phyloP scores from a whole-genome alignment of 352 stramenopile genomes.

The Thalassiosira hispida region DNA sequence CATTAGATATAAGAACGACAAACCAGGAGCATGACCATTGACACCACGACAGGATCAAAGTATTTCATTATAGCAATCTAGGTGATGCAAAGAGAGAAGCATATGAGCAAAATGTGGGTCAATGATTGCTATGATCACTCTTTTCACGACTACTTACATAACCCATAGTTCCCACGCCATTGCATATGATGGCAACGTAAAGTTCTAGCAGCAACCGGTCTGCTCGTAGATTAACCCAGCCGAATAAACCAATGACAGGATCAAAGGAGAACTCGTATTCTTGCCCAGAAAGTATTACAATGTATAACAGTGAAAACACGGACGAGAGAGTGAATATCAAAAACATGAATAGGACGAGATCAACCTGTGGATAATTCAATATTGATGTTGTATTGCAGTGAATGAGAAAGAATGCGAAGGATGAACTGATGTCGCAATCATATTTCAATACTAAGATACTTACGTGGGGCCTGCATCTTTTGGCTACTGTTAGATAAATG shows the following conservation, averaged over 20 bases:
- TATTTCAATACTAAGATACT: no score
- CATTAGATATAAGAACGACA: no score
- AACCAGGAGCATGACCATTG: slow-evolving; percentile 81
- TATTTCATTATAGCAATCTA: slow-evolving; percentile 91
- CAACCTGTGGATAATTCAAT: no score
- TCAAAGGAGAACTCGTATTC: slow-evolving; percentile 84
- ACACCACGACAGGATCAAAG: slow-evolving; percentile 91
- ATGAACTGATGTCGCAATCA: no score
- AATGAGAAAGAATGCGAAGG: no score
- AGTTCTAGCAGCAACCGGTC: slow-evolving; percentile 84
- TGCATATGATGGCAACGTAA: slow-evolving; percentile 89
- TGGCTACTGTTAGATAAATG: slow-evolving; percentile 46
- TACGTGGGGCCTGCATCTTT: slow-evolving; percentile 30
- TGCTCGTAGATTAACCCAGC: slow-evolving; percentile 83
- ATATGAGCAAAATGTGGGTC: neutral
- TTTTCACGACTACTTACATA: neutral
- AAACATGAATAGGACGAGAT: slow-evolving; percentile 63
- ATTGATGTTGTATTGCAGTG: no score
- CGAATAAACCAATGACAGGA: slow-evolving; percentile 86
- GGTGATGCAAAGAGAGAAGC: slow-evolving; percentile 9
- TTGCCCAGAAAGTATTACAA: slow-evolving; percentile 78
- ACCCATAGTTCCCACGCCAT: slow-evolving; percentile 87
- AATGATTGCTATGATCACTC: neutral
- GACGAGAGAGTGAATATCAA: slow-evolving; percentile 69
- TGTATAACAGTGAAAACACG: slow-evolving; percentile 76